These are phyloP conservation scores for Yamadazyma mexicana DNA, from an alignment of 1,139 yeast species.

Conservation along the genomic window DNA sequence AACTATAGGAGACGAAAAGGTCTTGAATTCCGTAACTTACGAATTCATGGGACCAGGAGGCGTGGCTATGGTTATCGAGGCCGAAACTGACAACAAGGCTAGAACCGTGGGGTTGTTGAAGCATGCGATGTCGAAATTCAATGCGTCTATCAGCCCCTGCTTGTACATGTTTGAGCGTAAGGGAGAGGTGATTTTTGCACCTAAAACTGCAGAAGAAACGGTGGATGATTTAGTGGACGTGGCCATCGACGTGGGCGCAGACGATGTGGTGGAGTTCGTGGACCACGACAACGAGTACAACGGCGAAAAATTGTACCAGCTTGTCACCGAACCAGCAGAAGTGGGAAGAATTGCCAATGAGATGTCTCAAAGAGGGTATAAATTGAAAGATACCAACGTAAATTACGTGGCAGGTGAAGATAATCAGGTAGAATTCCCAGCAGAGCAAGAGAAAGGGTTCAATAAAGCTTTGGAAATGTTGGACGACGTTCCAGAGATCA, in stretches of 20 bases:
- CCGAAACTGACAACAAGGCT: slow-evolving; percentile 84
- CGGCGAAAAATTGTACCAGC: slow-evolving; percentile 35
- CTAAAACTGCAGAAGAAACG: slow-evolving; percentile 36
- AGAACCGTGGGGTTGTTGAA: slow-evolving; percentile 77
- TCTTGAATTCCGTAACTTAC: slow-evolving; percentile 51
- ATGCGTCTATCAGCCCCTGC: slow-evolving; percentile 77
- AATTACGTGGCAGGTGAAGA: slow-evolving; percentile 68
- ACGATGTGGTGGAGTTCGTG: slow-evolving; percentile 63
- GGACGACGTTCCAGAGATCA: slow-evolving; percentile 79
- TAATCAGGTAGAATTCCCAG: slow-evolving; percentile 53
- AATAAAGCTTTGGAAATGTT: slow-evolving; percentile 60
- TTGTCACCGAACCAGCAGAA: slow-evolving; percentile 61
- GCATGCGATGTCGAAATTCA: slow-evolving; percentile 69
- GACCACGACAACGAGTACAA: slow-evolving; percentile 44
- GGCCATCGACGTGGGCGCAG: slow-evolving; percentile 80
- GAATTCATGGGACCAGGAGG: slow-evolving; percentile 96
- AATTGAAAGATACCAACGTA: slow-evolving; percentile 68
- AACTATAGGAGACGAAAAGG: slow-evolving; percentile 31
- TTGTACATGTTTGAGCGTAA: slow-evolving; percentile 71
- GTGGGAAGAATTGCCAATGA: slow-evolving; percentile 61
- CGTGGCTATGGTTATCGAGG: slow-evolving; percentile 79
- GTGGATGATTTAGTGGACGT: slow-evolving; percentile 71
- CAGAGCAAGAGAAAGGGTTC: slow-evolving; percentile 50
- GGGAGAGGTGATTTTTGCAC: slow-evolving; percentile 64
- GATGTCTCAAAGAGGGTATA: slow-evolving; percentile 54